Evolutionary conservation across 192 early-diverging fungal species (phyloP).

Genomic region (Coemansia sp.): DNA sequence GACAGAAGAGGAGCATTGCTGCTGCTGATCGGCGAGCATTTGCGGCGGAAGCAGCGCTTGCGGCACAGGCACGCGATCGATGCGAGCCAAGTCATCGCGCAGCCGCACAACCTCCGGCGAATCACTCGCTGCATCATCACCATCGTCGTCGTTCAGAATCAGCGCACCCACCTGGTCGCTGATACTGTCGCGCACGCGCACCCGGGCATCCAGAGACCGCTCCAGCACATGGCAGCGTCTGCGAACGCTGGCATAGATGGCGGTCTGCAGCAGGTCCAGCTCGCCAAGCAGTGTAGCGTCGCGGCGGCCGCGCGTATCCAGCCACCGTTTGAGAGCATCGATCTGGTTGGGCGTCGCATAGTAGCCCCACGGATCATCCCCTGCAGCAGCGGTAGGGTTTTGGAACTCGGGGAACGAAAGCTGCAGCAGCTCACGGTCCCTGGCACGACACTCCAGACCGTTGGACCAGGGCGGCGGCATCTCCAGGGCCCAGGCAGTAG

Average conservation of each 20-base stretch:
- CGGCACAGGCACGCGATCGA: constrained; percentile 24
- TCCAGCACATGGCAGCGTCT: constrained; percentile 55
- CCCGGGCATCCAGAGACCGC: constrained; percentile 23
- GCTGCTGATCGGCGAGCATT: constrained; percentile 12
- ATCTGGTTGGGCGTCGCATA: constrained; percentile 59
- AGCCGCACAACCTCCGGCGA: constrained; percentile 3
- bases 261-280: constrained; percentile 55
- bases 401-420: constrained; percentile 7
- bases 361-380: constrained; percentile 57
- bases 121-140: not conserved
- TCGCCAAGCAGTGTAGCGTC: constrained; percentile 65
- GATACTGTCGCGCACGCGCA: constrained; percentile 23
- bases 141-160: constrained; percentile 6
- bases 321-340: constrained; percentile 68
- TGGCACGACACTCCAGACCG: constrained; percentile 21
- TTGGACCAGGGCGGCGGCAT: constrained; percentile 46
- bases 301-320: constrained; percentile 75
- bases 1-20: not conserved
- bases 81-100: constrained; percentile 17
- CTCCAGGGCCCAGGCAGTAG: constrained; percentile 41
- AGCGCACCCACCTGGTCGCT: constrained; percentile 24
- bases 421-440: constrained; percentile 11
- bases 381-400: constrained; percentile 13
- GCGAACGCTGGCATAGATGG: constrained; percentile 58
- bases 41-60: constrained; percentile 30